These are phyloP conservation scores for Lipomyces chichibuensis DNA, from an alignment of 805 yeast species.

Conservation along the genomic window DNA sequence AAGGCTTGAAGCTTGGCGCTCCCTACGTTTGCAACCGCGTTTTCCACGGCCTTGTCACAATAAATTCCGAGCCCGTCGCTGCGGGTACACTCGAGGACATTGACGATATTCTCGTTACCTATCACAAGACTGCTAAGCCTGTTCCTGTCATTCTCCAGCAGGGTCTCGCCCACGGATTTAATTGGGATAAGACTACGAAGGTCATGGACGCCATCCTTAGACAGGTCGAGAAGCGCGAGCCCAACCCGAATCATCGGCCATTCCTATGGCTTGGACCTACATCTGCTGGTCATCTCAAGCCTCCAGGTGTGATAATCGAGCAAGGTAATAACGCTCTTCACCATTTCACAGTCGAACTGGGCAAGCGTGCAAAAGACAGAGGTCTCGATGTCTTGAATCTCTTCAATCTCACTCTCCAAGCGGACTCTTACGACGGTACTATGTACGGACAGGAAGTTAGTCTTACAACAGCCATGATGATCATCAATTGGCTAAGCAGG, in stretches of 20 bases:
- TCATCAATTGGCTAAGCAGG: constrained; percentile 33
- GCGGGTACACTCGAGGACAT: constrained; percentile 28
- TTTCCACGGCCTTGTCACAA: constrained; percentile 30
- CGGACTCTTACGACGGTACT: constrained; percentile 35
- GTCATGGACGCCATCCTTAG: constrained; percentile 32
- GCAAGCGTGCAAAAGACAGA: constrained; percentile 31
- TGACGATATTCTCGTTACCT: constrained; percentile 32
- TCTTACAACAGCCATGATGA: constrained; percentile 33
- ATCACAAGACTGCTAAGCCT: constrained; percentile 36
- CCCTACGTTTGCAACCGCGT: constrained; percentile 36
- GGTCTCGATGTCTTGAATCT: constrained; percentile 30
- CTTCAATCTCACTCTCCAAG: constrained; percentile 32
- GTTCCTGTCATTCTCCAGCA: constrained; percentile 34
- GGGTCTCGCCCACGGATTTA: constrained; percentile 33
- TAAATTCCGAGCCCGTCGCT: constrained; percentile 33
- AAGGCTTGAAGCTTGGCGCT: constrained; percentile 26
- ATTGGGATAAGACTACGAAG: constrained; percentile 35
- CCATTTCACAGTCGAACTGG: constrained; percentile 29
- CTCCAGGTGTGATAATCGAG: constrained; percentile 36
- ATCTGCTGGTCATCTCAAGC: constrained; percentile 35
- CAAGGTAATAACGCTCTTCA: constrained; percentile 35
- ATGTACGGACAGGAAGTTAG: constrained; percentile 33
- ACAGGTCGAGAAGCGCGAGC: constrained; percentile 32
- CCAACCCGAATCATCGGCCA: constrained; percentile 35
- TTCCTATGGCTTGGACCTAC: constrained; percentile 35